Conservation (phyloP, 2,329 filamentous ascomycete genomes). For the Neofusicoccum cordaticola region DNA sequence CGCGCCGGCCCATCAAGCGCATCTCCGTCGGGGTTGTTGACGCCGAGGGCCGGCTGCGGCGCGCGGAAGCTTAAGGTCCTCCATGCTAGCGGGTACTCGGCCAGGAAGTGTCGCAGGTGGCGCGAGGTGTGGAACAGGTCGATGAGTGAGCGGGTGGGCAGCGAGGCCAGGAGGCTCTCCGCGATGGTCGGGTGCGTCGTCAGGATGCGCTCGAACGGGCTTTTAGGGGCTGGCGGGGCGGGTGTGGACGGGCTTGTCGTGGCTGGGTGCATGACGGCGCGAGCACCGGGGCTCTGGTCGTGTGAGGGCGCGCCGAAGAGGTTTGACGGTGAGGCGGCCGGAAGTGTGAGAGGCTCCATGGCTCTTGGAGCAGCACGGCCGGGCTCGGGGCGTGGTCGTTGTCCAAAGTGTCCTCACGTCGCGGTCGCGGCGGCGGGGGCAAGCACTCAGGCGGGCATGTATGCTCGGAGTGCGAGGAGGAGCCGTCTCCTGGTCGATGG, state of each 20-base stretch:
- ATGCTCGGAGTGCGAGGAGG: not conserved
- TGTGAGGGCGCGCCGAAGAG: constrained; percentile 10
- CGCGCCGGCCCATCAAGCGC: constrained; percentile 41
- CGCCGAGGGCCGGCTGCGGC: constrained; percentile 37
- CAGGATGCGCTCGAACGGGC: constrained; percentile 53
- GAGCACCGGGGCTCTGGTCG: not conserved
- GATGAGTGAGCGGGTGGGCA: constrained; percentile 56
- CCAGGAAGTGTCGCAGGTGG: constrained; percentile 54
- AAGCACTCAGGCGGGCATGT: constrained; percentile 1
- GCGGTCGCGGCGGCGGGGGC: constrained; percentile 3
- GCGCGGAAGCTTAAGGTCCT: constrained; percentile 59
- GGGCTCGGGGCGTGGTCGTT: not conserved
- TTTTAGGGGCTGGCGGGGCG: constrained; percentile 16
- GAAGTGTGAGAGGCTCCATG: constrained; percentile 9
- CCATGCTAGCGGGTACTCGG: constrained; percentile 59
- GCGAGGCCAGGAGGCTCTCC: constrained; percentile 57
- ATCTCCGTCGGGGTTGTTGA: constrained; percentile 35
- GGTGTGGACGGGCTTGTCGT: not conserved
- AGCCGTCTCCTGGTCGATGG: not conserved
- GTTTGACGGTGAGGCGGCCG: constrained; percentile 5
- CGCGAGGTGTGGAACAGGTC: constrained; percentile 58
- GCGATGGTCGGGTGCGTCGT: constrained; percentile 57
- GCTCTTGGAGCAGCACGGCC: not conserved
- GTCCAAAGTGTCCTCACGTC: not conserved
- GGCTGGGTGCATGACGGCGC: not conserved